A percentile compares a stretch with the other conserved stretches of the same genome.
Conservation (phyloP, 352 stramenopile genomes). For the Pythium periplocum region DNA sequence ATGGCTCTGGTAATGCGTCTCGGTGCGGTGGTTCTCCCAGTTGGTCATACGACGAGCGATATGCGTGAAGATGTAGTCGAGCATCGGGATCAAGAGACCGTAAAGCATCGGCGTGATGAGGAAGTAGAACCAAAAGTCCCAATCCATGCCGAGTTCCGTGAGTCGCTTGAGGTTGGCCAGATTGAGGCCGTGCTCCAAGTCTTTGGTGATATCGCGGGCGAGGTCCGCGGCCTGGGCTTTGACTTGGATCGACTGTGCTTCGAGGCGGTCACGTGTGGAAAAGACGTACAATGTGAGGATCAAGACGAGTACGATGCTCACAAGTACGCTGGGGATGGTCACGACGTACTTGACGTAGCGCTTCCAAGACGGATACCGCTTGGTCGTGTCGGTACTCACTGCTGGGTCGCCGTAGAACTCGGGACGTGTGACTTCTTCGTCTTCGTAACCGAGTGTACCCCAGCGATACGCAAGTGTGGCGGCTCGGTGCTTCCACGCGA, state of each 20-base stretch:
- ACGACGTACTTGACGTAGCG: slow-evolving; percentile 67
- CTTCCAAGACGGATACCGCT: slow-evolving; percentile 70
- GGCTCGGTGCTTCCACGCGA: slow-evolving; percentile 81
- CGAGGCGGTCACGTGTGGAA: slow-evolving; percentile 70
- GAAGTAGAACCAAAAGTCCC: slow-evolving; percentile 83
- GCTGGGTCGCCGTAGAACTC: slow-evolving; percentile 70
- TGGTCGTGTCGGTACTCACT: slow-evolving; percentile 22
- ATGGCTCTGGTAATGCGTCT: slow-evolving; percentile 79
- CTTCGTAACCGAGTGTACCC: slow-evolving; percentile 88
- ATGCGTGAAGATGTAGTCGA: slow-evolving; percentile 80
- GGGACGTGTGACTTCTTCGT: slow-evolving; percentile 71
- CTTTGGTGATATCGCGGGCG: slow-evolving; percentile 37
- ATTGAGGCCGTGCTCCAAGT: slow-evolving; percentile 43
- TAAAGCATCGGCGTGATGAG: slow-evolving; percentile 84
- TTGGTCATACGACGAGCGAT: slow-evolving; percentile 89
- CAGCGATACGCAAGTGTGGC: slow-evolving; percentile 82
- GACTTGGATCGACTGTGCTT: slow-evolving; percentile 39
- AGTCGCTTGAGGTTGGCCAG: slow-evolving; percentile 50
- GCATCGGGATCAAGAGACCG: slow-evolving; percentile 73
- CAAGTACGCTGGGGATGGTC: slow-evolving; percentile 58
- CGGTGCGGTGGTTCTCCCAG: slow-evolving; percentile 91
- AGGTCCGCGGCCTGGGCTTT: slow-evolving; percentile 35
- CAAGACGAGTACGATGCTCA: slow-evolving; percentile 54
- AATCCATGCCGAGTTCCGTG: slow-evolving; percentile 56
- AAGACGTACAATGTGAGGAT: slow-evolving; percentile 64